Evolutionary conservation across 768 basidiomycete species (phyloP).

Genomic region (Sutorius australiensis): DNA sequence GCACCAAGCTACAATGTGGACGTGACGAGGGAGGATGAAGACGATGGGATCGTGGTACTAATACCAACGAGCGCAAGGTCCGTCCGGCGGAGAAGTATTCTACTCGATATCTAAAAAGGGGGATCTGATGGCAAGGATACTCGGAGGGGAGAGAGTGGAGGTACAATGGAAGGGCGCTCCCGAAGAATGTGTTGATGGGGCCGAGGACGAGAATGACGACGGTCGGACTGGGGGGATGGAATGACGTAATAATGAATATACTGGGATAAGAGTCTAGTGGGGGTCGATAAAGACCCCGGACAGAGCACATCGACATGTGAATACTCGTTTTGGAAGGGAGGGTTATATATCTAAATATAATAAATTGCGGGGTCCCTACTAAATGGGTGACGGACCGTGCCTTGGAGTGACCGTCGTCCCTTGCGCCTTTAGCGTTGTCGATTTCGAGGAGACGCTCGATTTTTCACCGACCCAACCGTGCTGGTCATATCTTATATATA

Average conservation of each 20-base stretch:
- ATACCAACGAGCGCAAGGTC: constrained; percentile 3
- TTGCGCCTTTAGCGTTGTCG: constrained; percentile 18
- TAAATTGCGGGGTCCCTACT: constrained; percentile 14
- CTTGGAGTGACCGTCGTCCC: constrained; percentile 11
- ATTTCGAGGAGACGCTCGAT: not conserved
- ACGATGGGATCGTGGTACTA: not conserved
- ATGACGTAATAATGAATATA: constrained; percentile 5
- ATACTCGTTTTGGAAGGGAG: constrained; percentile 9
- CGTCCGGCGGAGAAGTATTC: constrained; percentile 11
- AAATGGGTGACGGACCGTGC: not conserved
- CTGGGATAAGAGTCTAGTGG: too few species aligned
- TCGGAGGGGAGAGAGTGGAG: not conserved
- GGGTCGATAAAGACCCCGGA: constrained; percentile 12
- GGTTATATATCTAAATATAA: constrained; percentile 3
- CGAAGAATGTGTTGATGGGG: constrained; percentile 5
- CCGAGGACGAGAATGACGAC: constrained; percentile 13
- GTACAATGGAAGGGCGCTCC: constrained; percentile 15
- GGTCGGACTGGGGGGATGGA: not conserved
- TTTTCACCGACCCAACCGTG: not conserved
- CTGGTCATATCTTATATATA: not conserved
- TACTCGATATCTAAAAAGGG: not conserved
- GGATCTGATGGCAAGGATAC: too few species aligned
- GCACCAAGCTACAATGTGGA: not conserved
- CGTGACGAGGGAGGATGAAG: not conserved
- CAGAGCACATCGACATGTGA: constrained; percentile 25